phyloP scores from a whole-genome alignment of 768 basidiomycete genomes.

The Trametes maxima region DNA sequence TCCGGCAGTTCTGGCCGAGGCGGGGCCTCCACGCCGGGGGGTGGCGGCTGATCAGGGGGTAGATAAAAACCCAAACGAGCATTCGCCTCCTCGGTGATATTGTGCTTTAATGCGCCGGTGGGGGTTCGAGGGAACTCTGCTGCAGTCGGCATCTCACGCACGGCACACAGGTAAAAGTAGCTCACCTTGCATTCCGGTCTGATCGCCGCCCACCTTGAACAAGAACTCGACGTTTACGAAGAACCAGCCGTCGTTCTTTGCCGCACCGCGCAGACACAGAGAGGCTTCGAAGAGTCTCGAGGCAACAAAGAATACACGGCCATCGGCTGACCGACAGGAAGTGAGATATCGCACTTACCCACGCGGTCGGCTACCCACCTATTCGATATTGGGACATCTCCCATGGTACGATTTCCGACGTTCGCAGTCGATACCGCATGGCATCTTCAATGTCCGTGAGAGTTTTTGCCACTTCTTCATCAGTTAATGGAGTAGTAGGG shows the following conservation, averaged over 20 bases:
- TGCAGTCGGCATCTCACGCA: neutral
- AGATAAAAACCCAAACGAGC: slow-evolving; percentile 63
- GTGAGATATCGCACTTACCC: slow-evolving; percentile 21
- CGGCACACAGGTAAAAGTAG: neutral
- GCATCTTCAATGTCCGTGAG: slow-evolving; percentile 73
- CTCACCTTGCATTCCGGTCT: slow-evolving; percentile 69
- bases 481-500: slow-evolving; percentile 65
- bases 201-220: slow-evolving; percentile 72
- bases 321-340: slow-evolving; percentile 53
- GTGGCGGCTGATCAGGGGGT: slow-evolving; percentile 44
- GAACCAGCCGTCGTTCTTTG: slow-evolving; percentile 80
- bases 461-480: slow-evolving; percentile 64
- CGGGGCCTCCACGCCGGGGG: slow-evolving; percentile 44
- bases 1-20: slow-evolving; percentile 55
- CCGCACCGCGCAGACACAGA: slow-evolving; percentile 71
- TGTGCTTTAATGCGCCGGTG: slow-evolving; percentile 58
- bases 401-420: slow-evolving; percentile 78
- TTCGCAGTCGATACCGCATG: slow-evolving; percentile 77
- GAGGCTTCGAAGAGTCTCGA: slow-evolving; percentile 74
- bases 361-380: slow-evolving; percentile 42
- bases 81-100: slow-evolving; percentile 76
- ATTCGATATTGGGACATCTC: slow-evolving; percentile 78
- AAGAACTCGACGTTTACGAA: slow-evolving; percentile 78
- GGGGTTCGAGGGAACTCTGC: slow-evolving; percentile 77
- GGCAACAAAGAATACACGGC: slow-evolving; percentile 77